phyloP scores from a whole-genome alignment of 2,329 filamentous ascomycete genomes.

The Cercospora brassicicola region DNA sequence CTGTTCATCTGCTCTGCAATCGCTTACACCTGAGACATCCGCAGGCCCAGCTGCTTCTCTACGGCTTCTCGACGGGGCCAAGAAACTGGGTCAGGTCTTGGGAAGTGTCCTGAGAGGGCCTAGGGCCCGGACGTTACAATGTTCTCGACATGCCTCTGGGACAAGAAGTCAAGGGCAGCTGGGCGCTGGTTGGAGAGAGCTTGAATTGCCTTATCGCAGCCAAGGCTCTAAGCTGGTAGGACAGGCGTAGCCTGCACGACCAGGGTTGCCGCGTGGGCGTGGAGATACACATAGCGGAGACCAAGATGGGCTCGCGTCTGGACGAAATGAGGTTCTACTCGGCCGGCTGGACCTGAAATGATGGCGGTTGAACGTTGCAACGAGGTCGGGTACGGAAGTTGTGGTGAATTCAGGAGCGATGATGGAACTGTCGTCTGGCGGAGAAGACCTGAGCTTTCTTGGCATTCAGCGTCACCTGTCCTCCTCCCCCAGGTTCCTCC shows the following conservation, averaged over 20 bases:
- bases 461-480: not conserved
- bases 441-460: not conserved
- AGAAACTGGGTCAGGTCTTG: not conserved
- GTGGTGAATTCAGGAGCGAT: not conserved
- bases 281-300: not conserved
- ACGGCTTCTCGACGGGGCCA: not conserved
- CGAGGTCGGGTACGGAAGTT: not conserved
- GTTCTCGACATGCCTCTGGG: not conserved
- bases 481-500: not conserved
- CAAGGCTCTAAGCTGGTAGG: constrained; percentile 18
- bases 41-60: not conserved
- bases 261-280: not conserved
- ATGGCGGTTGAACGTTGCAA: not conserved
- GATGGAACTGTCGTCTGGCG: not conserved
- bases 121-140: not conserved
- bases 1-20: not conserved
- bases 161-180: constrained; percentile 3
- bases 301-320: not conserved
- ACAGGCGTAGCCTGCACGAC: not conserved
- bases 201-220: constrained; percentile 21
- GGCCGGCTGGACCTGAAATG: not conserved
- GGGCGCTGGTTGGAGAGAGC: constrained; percentile 19
- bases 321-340: not conserved
- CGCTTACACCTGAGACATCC: not conserved
- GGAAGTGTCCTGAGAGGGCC: not conserved